phyloP scores from a whole-genome alignment of 768 basidiomycete genomes.

The Suillus tomentosus region DNA sequence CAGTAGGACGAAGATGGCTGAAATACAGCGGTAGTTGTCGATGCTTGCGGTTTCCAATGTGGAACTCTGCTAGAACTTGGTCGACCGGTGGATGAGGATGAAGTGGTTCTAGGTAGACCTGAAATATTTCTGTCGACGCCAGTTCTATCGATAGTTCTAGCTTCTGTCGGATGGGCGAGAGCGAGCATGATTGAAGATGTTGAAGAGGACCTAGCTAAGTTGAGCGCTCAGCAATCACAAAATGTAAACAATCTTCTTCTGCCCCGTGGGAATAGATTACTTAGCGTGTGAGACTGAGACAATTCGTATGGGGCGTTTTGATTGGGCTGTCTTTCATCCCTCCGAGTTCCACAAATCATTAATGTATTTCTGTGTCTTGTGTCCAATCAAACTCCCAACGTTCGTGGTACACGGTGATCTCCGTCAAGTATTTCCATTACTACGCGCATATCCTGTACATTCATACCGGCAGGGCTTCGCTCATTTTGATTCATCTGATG shows the following conservation, averaged over 20 bases:
- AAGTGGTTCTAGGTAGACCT: constrained; percentile 13
- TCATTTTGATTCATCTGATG: not conserved
- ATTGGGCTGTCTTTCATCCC: not conserved
- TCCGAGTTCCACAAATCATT: not conserved
- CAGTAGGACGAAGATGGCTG: constrained; percentile 26
- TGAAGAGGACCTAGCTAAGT: constrained; percentile 12
- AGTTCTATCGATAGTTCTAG: constrained; percentile 21
- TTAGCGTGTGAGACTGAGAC: constrained; percentile 1
- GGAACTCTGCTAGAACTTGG: constrained; percentile 21
- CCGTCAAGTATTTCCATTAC: constrained; percentile 4
- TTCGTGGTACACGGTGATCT: not conserved
- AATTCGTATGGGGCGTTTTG: not conserved
- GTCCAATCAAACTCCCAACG: constrained; percentile 4
- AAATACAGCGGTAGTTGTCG: constrained; percentile 29
- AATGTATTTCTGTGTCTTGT: not conserved
- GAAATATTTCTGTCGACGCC: constrained; percentile 31
- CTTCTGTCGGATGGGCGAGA: constrained; percentile 45
- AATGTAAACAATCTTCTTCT: constrained; percentile 5
- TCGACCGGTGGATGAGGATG: constrained; percentile 24
- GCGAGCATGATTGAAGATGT: constrained; percentile 45
- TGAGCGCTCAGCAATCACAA: constrained; percentile 19
- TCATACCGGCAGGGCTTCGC: not conserved
- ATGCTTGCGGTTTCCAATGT: constrained; percentile 31
- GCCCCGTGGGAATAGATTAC: constrained; percentile 10
- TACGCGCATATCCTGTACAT: not conserved